phyloP scores from a whole-genome alignment of 2,329 filamentous ascomycete species.

The Verticillium nubilum region DNA sequence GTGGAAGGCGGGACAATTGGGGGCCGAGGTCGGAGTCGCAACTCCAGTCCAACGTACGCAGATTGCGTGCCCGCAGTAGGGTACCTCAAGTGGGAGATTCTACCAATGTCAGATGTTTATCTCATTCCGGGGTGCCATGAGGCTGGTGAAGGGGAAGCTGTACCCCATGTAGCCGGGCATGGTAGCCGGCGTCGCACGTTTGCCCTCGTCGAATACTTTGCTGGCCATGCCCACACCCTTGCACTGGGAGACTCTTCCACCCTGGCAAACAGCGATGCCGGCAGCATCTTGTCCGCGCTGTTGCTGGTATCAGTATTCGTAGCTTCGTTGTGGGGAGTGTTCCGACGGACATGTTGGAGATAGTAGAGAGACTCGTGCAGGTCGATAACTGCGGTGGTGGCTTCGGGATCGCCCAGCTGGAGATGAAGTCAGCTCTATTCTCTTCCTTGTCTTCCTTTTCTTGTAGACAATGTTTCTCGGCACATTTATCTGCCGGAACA shows the following conservation, averaged over 20 bases:
- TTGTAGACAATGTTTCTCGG: neutral
- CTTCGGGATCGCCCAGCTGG: conserved; percentile 26
- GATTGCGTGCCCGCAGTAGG: conserved; percentile 65
- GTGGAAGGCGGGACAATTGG: neutral
- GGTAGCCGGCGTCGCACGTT: conserved; percentile 45
- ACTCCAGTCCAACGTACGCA: conserved; percentile 20
- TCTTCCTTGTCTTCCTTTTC: neutral
- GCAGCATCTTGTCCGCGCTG: conserved; percentile 82
- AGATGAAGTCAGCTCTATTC: neutral
- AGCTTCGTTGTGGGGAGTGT: conserved; percentile 13
- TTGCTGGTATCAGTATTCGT: conserved; percentile 18
- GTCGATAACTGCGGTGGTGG: conserved; percentile 50
- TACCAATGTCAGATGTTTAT: neutral
- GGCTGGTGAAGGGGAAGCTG: neutral
- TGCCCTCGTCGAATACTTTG: conserved; percentile 78
- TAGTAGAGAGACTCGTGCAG: conserved; percentile 66
- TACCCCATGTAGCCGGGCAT: conserved; percentile 76
- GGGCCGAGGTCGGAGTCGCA: neutral
- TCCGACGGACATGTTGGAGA: conserved; percentile 45
- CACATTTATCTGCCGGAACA: neutral
- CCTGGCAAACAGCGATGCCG: conserved; percentile 73
- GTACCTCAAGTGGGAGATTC: conserved; percentile 76
- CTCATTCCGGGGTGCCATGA: neutral
- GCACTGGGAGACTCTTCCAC: conserved; percentile 79
- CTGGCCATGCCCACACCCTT: conserved; percentile 87